phyloP scores from a whole-genome alignment of 371 early-diverging fungal species.

The Chytridiales sp. region DNA sequence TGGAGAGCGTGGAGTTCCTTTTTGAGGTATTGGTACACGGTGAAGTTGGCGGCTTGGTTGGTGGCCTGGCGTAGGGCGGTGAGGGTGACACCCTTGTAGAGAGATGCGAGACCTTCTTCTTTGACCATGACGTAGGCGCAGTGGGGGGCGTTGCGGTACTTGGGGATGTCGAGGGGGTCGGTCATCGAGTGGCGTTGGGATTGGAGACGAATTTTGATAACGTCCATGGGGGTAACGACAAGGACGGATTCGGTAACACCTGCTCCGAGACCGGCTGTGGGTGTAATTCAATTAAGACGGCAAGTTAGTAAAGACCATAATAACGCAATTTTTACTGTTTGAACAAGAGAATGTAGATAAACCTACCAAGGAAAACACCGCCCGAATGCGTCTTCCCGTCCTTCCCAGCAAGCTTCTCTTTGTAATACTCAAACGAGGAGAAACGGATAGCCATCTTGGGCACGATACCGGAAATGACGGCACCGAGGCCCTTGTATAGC shows the following conservation, averaged over 20 bases:
- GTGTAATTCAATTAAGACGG: neutral
- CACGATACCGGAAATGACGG: conserved; percentile 96
- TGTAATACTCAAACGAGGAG: conserved; percentile 93
- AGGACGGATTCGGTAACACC: conserved; percentile 94
- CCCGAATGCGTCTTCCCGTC: conserved; percentile 67
- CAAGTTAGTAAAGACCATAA: neutral
- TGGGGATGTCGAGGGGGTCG: conserved; percentile 94
- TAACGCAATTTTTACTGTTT: neutral
- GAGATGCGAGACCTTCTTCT: conserved; percentile 88
- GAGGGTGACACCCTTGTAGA: conserved; percentile 93
- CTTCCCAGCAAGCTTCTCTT: conserved; percentile 72
- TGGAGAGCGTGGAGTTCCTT: conserved; percentile 60
- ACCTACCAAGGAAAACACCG: conserved; percentile 80
- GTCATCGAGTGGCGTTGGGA: conserved; percentile 94
- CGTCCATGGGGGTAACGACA: conserved; percentile 98
- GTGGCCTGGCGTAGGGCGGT: conserved; percentile 96
- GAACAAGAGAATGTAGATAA: neutral
- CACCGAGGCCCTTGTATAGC: conserved; percentile 96
- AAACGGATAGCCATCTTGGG: conserved; percentile 99
- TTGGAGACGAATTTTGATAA: conserved; percentile 95
- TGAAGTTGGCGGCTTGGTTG: conserved; percentile 98
- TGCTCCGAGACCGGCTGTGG: conserved; percentile 87
- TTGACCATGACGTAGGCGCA: conserved; percentile 88
- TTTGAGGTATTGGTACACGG: conserved; percentile 93
- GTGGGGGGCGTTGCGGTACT: conserved; percentile 94